Evolutionary conservation across 139 green algal genomes (phyloP).

Genomic region (Parachlorella kessleri): DNA sequence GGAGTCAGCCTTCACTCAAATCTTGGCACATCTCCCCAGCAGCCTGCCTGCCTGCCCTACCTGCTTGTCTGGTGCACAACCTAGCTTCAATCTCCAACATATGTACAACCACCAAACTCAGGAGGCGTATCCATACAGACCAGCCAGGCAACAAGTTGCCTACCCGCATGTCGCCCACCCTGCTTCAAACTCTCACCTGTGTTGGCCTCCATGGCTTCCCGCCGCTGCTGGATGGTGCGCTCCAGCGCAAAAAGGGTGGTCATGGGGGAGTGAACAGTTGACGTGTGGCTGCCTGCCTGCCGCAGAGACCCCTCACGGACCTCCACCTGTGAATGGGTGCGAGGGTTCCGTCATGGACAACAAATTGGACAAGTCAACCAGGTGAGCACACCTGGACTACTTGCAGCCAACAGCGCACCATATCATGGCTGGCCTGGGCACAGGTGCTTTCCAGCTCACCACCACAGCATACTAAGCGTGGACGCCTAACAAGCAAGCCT

Average conservation of each 20-base stretch:
- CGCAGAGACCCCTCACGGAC: conserved; percentile 20
- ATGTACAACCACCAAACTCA: too few relatives aligned
- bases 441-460: too few relatives aligned
- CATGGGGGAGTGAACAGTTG: conserved; percentile 45
- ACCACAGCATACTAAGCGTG: too few relatives aligned
- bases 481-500: too few relatives aligned
- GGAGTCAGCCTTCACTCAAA: neutral
- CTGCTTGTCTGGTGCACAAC: neutral
- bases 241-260: conserved; percentile 88
- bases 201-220: conserved; percentile 37
- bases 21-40: neutral
- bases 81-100: neutral
- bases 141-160: neutral
- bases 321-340: conserved; percentile 25
- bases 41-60: neutral
- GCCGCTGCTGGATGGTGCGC: conserved; percentile 80
- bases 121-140: too few relatives aligned
- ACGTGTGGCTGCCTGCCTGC: conserved; percentile 46
- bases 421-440: too few relatives aligned
- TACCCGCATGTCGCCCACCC: neutral
- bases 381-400: too few relatives aligned
- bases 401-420: too few relatives aligned
- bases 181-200: conserved; percentile 41
- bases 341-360: too few relatives aligned
- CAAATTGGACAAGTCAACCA: too few relatives aligned